Evolutionary conservation across 148 eudicot species (phyloP).

Genomic region (Fagopyrum tataricum): DNA sequence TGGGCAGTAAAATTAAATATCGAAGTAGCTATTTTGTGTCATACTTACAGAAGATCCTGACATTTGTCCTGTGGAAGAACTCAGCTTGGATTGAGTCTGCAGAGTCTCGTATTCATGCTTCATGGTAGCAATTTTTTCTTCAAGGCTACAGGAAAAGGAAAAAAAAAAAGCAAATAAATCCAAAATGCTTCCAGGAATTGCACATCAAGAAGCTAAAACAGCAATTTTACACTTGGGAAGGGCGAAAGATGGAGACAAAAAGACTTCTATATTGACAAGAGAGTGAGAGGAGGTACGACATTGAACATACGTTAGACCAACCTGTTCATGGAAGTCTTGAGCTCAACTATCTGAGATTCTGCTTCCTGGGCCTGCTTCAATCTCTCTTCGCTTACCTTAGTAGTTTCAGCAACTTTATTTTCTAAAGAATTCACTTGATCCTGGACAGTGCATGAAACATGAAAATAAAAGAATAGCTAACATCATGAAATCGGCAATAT

Average conservation of each 20-base stretch:
- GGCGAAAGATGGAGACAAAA: background rate
- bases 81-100: constrained; percentile 44
- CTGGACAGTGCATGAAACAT: constrained; percentile 30
- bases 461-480: background rate
- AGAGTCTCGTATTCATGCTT: constrained; percentile 49
- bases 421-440: constrained; percentile 57
- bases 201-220: background rate
- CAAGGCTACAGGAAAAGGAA: constrained; percentile 37
- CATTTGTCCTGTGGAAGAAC: constrained; percentile 32
- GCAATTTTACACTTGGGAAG: background rate
- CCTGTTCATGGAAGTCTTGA: constrained; percentile 76
- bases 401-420: constrained; percentile 58
- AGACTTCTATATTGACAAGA: background rate
- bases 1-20: background rate
- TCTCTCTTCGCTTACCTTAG: constrained; percentile 61
- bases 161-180: background rate
- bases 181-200: background rate
- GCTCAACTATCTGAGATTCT: constrained; percentile 61
- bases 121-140: constrained; percentile 64
- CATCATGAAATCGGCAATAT: background rate
- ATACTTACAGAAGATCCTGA: constrained; percentile 44
- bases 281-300: background rate
- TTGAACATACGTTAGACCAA: constrained; percentile 17
- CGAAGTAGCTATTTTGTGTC: background rate
- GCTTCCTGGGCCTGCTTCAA: constrained; percentile 69